A percentile compares a stretch with the other conserved stretches of the same genome.
phyloP scores from a whole-genome alignment of 2,329 filamentous ascomycete genomes.

The Sclerotinia minor region DNA sequence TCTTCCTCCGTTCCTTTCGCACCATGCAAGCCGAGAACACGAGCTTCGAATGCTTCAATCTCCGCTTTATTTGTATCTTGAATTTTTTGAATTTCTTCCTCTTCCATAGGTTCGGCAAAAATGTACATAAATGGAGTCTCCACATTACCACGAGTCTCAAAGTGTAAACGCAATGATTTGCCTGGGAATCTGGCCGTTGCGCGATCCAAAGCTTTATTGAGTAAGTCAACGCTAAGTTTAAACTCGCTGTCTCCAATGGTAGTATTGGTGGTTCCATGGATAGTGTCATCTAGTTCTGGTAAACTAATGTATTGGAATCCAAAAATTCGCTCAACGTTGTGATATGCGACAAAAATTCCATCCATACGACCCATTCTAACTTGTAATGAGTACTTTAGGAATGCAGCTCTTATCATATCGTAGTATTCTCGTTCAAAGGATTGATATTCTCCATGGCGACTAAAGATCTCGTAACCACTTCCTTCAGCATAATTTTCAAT shows the following conservation, averaged over 20 bases:
- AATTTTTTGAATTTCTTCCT: constrained; percentile 70
- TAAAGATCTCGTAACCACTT: constrained; percentile 81
- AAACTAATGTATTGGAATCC: constrained; percentile 94
- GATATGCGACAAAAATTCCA: constrained; percentile 94
- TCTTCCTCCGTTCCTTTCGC: constrained; percentile 37
- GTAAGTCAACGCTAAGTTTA: constrained; percentile 71
- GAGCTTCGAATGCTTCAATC: constrained; percentile 67
- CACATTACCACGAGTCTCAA: constrained; percentile 66
- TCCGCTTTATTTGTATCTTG: constrained; percentile 66
- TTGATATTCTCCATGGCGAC: constrained; percentile 74
- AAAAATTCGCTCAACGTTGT: constrained; percentile 93
- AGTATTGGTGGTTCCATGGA: constrained; percentile 75
- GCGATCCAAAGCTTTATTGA: constrained; percentile 77
- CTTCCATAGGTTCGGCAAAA: constrained; percentile 80
- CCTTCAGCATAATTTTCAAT: constrained; percentile 69
- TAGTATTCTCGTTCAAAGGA: constrained; percentile 95
- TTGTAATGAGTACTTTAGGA: constrained; percentile 95
- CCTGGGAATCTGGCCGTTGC: constrained; percentile 75
- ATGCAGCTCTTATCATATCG: constrained; percentile 92
- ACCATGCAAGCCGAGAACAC: constrained; percentile 55
- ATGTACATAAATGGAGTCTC: constrained; percentile 74
- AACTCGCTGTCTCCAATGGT: constrained; percentile 81
- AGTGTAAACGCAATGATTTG: constrained; percentile 73
- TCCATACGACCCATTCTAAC: constrained; percentile 98
- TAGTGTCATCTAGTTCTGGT: constrained; percentile 79